Conservation (phyloP, 2,329 filamentous ascomycete genomes). For the Aspergillus quadrilineatus region DNA sequence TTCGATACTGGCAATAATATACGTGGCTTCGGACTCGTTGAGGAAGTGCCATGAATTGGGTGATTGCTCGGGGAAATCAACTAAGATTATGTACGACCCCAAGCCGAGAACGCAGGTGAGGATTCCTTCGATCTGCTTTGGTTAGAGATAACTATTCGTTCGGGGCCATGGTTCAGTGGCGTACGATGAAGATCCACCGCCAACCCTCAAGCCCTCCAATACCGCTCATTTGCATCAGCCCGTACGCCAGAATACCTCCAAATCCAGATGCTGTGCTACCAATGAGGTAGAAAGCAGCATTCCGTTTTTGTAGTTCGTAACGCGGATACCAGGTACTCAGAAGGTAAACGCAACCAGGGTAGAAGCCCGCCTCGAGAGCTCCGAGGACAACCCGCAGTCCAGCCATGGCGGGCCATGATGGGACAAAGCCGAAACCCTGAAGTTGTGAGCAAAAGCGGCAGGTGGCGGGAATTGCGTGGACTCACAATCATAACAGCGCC, state of each 20-base stretch:
- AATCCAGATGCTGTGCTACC: constrained; percentile 44
- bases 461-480: not conserved
- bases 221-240: constrained; percentile 32
- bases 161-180: not conserved
- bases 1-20: constrained; percentile 53
- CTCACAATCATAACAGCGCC: not conserved
- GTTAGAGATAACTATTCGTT: not conserved
- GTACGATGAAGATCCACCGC: constrained; percentile 23
- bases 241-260: constrained; percentile 41
- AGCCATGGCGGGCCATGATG: constrained; percentile 50
- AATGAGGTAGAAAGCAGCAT: constrained; percentile 44
- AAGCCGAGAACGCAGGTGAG: constrained; percentile 3
- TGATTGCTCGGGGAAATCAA: constrained; percentile 10
- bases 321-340: constrained; percentile 48
- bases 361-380: constrained; percentile 11
- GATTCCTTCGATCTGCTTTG: not conserved
- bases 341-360: constrained; percentile 11
- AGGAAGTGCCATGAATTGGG: constrained; percentile 27
- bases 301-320: constrained; percentile 6
- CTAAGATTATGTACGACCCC: not conserved
- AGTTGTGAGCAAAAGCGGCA: not conserved
- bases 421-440: constrained; percentile 18
- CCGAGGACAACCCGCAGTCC: constrained; percentile 54
- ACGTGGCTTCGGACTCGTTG: constrained; percentile 44
- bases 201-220: constrained; percentile 25